Percentiles rank a stretch among this genome's conserved stretches.
Conservation (phyloP, 176 grass and related monocot species). For the Poa annua region DNA sequence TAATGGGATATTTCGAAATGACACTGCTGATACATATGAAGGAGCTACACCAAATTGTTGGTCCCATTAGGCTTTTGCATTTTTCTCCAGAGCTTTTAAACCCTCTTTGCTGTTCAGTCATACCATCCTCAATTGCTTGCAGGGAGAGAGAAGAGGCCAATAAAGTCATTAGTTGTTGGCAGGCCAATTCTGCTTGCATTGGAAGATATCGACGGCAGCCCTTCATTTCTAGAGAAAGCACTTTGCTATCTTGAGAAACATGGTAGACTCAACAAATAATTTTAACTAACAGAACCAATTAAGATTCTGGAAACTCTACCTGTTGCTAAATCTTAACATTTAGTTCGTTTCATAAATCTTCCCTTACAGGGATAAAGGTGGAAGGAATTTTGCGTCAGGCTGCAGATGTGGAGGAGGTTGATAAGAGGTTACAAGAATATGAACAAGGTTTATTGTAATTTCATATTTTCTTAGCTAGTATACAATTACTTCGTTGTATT, state of each 20-base stretch:
- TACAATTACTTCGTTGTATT: conserved; percentile 37
- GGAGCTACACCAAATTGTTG: conserved; percentile 81
- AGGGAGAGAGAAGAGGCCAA: conserved; percentile 96
- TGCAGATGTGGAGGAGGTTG: conserved; percentile 98
- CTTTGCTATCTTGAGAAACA: conserved; percentile 93
- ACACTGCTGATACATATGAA: conserved; percentile 82
- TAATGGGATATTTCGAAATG: conserved; percentile 98
- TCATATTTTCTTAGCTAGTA: conserved; percentile 39
- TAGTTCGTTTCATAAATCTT: conserved; percentile 44
- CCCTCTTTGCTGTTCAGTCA: conserved; percentile 22
- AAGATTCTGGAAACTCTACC: conserved; percentile 19
- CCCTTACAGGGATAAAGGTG: conserved; percentile 80
- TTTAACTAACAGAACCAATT: conserved; percentile 31
- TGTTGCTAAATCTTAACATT: conserved; percentile 39
- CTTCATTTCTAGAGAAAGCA: conserved; percentile 98
- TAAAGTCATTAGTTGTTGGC: conserved; percentile 94
- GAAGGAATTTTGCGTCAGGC: conserved; percentile 97
- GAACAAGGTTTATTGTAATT: conserved; percentile 80
- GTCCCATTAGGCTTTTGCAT: conserved; percentile 42
- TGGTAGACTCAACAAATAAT: conserved; percentile 56
- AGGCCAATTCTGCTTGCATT: conserved; percentile 98
- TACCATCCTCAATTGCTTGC: conserved; percentile 40
- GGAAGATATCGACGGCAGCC: conserved; percentile 95
- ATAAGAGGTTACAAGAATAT: conserved; percentile 86
- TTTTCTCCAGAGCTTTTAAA: conserved; percentile 31